Percentiles rank a stretch among this genome's conserved stretches.
Conservation (phyloP, 1,284 basidiomycete species). For the Irpex sp. region DNA sequence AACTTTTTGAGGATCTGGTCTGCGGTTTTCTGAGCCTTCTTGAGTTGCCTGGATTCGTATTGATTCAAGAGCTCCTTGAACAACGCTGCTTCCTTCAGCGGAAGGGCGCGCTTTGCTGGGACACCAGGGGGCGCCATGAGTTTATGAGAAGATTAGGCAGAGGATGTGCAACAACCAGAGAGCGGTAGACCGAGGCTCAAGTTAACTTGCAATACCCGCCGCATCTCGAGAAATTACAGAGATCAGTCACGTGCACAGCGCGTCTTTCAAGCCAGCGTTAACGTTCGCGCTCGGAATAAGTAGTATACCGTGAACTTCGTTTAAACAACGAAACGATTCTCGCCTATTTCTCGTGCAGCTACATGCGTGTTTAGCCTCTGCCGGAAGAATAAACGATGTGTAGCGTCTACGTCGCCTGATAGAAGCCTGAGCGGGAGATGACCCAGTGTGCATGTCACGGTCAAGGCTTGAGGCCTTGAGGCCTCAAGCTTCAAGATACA, state of each 20-base stretch:
- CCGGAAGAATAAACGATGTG: too few species aligned
- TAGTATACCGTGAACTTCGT: too few species aligned
- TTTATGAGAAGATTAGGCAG: not conserved
- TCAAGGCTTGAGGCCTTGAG: too few species aligned
- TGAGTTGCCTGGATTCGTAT: constrained; percentile 90
- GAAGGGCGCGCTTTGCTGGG: constrained; percentile 49
- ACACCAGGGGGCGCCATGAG: constrained; percentile 30
- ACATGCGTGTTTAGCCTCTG: too few species aligned
- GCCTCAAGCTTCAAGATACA: too few species aligned
- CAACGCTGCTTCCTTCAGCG: constrained; percentile 81
- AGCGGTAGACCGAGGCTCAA: not conserved
- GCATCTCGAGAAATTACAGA: not conserved
- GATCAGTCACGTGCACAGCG: not conserved
- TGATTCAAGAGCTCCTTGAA: constrained; percentile 89
- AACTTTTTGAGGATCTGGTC: constrained; percentile 95
- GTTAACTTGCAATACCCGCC: not conserved
- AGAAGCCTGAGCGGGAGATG: too few species aligned
- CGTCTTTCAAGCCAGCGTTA: not conserved
- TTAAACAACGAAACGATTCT: too few species aligned
- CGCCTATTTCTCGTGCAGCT: too few species aligned
- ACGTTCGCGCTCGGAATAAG: not conserved
- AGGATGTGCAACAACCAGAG: not conserved
- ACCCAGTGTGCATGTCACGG: too few species aligned
- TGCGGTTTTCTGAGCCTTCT: constrained; percentile 88
- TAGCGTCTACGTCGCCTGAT: too few species aligned